These are phyloP conservation scores for Penicillium paxilli DNA, from an alignment of 495 filamentous ascomycete species.

Conservation along the genomic window DNA sequence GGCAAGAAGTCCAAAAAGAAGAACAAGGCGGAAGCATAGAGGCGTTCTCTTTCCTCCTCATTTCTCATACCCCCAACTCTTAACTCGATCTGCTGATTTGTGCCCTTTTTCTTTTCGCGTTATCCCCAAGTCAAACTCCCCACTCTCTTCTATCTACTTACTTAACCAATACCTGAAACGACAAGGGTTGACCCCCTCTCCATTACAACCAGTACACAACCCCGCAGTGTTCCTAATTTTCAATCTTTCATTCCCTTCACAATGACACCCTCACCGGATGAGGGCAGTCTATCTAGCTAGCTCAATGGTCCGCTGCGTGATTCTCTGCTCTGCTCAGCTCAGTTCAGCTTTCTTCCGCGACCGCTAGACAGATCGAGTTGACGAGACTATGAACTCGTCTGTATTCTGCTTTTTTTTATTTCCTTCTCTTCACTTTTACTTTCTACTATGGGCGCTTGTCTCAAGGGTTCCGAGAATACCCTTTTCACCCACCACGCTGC, in stretches of 20 bases:
- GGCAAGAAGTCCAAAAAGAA: slow-evolving; percentile 74
- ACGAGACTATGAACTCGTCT: not conserved
- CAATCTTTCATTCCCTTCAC: not conserved
- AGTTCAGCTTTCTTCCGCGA: not conserved
- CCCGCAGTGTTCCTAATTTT: not conserved
- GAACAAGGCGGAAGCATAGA: slow-evolving; percentile 41
- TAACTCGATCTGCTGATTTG: no score
- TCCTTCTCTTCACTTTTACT: no score
- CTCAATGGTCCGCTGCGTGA: not conserved
- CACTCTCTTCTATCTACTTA: not conserved
- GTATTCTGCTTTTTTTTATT: not conserved
- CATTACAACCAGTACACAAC: not conserved
- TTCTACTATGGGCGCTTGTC: no score
- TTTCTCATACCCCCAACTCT: no score
- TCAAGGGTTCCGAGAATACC: no score
- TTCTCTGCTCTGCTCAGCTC: not conserved
- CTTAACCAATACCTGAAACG: slow-evolving; percentile 6
- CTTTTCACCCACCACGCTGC: no score
- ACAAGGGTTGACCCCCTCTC: slow-evolving; percentile 15
- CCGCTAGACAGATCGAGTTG: not conserved
- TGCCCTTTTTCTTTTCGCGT: not conserved
- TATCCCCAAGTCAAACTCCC: no score
- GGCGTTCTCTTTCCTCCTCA: no score
- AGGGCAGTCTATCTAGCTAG: not conserved
- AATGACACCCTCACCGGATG: not conserved